Conservation (phyloP, 768 basidiomycete species). For the Fibroporia radiculosa region DNA sequence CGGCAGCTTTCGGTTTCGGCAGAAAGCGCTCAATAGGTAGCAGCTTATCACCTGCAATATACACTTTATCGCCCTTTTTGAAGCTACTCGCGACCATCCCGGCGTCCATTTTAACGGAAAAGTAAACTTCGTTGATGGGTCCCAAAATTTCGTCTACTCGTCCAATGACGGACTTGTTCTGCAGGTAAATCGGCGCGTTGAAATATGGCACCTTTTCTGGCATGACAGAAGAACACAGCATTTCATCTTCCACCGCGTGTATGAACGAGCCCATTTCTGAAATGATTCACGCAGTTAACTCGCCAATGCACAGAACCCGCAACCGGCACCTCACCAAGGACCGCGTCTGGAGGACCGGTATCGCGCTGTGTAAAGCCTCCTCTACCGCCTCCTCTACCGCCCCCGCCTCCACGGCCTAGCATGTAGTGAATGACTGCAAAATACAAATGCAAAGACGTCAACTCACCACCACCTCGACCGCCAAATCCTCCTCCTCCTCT, state of each 20-base stretch:
- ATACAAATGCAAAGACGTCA: slow-evolving; percentile 2
- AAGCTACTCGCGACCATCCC: slow-evolving; percentile 96
- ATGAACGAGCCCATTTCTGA: slow-evolving; percentile 88
- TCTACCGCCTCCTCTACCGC: slow-evolving; percentile 59
- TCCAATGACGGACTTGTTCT: slow-evolving; percentile 93
- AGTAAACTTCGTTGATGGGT: slow-evolving; percentile 97
- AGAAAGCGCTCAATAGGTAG: slow-evolving; percentile 94
- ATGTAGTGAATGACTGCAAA: neutral
- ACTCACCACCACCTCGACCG: slow-evolving; percentile 44
- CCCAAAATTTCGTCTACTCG: slow-evolving; percentile 99
- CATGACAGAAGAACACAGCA: slow-evolving; percentile 85
- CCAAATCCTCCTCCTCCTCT: slow-evolving; percentile 45
- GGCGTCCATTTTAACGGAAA: slow-evolving; percentile 94
- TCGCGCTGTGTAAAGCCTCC: slow-evolving; percentile 70
- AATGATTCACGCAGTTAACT: neutral
- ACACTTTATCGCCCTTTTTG: slow-evolving; percentile 97
- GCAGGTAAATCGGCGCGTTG: slow-evolving; percentile 96
- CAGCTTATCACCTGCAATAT: slow-evolving; percentile 95
- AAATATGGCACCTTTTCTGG: slow-evolving; percentile 95
- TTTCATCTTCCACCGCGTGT: slow-evolving; percentile 96
- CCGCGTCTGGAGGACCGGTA: slow-evolving; percentile 70
- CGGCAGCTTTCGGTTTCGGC: slow-evolving; percentile 85
- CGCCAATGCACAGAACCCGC: neutral
- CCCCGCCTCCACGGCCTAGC: slow-evolving; percentile 25
- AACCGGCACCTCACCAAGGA: slow-evolving; percentile 44